A percentile compares a stretch with the other conserved stretches of the same genome.
These are phyloP conservation scores for Cylindrotheca closterium DNA, from an alignment of 108 stramenopile species.

Conservation along the genomic window DNA sequence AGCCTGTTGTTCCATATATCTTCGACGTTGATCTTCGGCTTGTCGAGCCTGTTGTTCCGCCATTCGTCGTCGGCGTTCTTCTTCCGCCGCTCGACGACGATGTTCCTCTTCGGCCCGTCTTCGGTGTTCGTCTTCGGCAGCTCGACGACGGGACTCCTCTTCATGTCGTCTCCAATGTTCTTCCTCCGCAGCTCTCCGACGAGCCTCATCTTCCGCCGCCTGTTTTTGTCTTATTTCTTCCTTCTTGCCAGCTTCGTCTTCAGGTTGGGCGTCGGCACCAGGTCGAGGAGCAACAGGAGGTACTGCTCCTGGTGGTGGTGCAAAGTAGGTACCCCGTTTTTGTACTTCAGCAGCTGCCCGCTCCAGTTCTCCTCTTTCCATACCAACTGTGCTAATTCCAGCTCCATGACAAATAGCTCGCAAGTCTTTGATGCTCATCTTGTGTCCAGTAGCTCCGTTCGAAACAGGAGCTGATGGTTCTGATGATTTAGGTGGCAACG, in stretches of 20 bases:
- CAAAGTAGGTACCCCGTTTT: constrained; percentile 39
- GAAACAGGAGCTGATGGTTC: neutral
- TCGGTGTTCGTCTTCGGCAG: constrained; percentile 20
- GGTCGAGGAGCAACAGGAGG: constrained; percentile 1
- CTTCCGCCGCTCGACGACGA: constrained; percentile 16
- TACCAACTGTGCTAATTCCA: constrained; percentile 75
- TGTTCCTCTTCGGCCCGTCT: constrained; percentile 4
- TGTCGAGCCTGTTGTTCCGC: constrained; percentile 24
- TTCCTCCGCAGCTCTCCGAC: constrained; percentile 39
- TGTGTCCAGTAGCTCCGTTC: neutral
- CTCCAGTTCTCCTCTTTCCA: constrained; percentile 84
- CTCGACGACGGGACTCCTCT: constrained; percentile 9
- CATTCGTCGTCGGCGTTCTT: constrained; percentile 17
- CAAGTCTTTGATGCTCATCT: constrained; percentile 70
- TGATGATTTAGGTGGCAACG: constrained; percentile 10
- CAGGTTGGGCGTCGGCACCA: constrained; percentile 13
- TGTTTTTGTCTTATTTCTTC: constrained; percentile 30
- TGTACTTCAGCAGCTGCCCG: constrained; percentile 46
- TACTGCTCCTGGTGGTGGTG: constrained; percentile 2
- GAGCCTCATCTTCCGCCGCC: constrained; percentile 33
- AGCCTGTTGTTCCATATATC: constrained; percentile 38
- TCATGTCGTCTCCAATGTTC: constrained; percentile 20
- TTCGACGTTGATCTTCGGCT: constrained; percentile 33
- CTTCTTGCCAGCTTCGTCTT: constrained; percentile 10
- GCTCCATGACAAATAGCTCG: constrained; percentile 83